Base-by-base conservation (phyloP, 192 early-diverging fungal genomes). In the Backusella psychrophila region DNA sequence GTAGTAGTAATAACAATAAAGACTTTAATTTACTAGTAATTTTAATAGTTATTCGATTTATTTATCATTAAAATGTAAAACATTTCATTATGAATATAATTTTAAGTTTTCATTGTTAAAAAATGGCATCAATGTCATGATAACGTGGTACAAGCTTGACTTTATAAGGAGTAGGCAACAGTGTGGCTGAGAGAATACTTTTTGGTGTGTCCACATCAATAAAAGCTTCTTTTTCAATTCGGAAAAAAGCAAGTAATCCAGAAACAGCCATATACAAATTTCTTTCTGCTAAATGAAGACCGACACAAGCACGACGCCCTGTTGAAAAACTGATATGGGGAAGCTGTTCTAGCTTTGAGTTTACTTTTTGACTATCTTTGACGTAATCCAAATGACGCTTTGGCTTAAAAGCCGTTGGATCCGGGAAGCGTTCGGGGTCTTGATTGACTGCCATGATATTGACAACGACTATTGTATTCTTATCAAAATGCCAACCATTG, bases 381-480 rank as follows among this genome's bases (percentile, higher is more conserved):
- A 83, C 69, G 42, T 74, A 75, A n/a, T 77, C 70, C 38, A 77
- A 42, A 71, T 83, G 82, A 12, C 90, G 87, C 31, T 83, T 82
- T 6, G 90, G 90, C 23, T 78, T 63, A 33, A 90, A 91, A 53
- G 69, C 74, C 0, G 83, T 74, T 1, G 90, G 89, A 0, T 87
- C 66, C 0, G 81, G 80, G 33, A 84, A 91, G 69, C 72, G 71
- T 2, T 29, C 35, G 5, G 78, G 72, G 41, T 85, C 78, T n/a
- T 71, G 41, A 65, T 91, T 87, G 66, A 90, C 82, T 9, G 88
- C 86, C 80, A 86, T 83, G 11, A 87, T 49, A 56, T 91, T 88
- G 59, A 90, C 80, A 65, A 87, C 75, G 8, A 90, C 75, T 52
- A 82, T 85, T 0, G 89, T 78, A 1, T 82, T 80, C 75, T 85